Conservation (phyloP, 495 filamentous ascomycete species). For the Peziza echinospora region DNA sequence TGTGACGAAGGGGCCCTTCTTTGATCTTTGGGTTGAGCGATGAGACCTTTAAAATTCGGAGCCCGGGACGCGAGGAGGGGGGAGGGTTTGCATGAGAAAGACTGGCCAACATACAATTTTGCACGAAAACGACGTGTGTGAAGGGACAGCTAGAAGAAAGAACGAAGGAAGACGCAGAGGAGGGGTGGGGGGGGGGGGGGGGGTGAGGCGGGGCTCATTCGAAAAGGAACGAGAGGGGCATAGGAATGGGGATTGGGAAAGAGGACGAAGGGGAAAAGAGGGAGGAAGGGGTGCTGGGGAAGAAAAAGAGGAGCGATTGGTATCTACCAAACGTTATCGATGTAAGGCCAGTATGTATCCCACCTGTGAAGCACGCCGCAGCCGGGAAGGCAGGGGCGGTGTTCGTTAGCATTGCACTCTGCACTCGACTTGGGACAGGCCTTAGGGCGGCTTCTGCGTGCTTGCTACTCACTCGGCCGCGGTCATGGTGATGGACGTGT, state of each 20-base stretch:
- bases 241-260: too few species aligned
- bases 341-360: slow-evolving; percentile 70
- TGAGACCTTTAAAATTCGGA: slow-evolving; percentile 27
- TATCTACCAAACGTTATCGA: slow-evolving; percentile 66
- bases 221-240: too few species aligned
- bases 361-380: too few species aligned
- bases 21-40: slow-evolving; percentile 68
- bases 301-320: slow-evolving; percentile 3
- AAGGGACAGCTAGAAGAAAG: background rate
- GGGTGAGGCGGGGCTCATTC: background rate
- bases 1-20: slow-evolving; percentile 61
- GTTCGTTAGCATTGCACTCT: slow-evolving; percentile 5
- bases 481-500: slow-evolving; percentile 49
- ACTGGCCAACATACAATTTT: background rate
- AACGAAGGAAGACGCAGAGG: background rate
- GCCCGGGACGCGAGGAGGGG: background rate
- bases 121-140: too few species aligned
- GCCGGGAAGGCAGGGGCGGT: too few species aligned
- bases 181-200: background rate
- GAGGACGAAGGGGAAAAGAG: background rate
- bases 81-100: background rate
- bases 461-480: slow-evolving; percentile 63
- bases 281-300: background rate
- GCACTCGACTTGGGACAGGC: too few species aligned
- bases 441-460: too few species aligned